phyloP scores from a whole-genome alignment of 2,329 filamentous ascomycete species.

The Claviceps cyperi region DNA sequence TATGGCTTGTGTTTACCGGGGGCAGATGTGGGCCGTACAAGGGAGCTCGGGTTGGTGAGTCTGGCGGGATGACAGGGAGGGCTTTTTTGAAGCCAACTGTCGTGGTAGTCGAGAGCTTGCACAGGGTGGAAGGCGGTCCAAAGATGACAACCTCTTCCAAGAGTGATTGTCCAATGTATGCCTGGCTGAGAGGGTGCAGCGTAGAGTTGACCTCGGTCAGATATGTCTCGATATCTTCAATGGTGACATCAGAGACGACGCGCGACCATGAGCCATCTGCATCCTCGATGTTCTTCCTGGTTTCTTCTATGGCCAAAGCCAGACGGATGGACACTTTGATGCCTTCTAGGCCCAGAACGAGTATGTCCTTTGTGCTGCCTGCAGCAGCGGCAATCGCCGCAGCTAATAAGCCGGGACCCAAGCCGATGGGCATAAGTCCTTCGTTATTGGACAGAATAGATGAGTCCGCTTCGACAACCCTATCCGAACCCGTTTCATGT shows the following conservation, averaged over 20 bases:
- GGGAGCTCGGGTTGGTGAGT: neutral
- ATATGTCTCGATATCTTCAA: neutral
- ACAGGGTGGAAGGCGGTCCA: neutral
- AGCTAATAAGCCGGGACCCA: neutral
- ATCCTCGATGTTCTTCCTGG: neutral
- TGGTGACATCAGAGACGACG: neutral
- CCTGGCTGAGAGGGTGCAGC: neutral
- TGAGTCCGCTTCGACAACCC: neutral
- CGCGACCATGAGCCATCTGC: neutral
- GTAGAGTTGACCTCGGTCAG: neutral
- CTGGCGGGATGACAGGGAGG: neutral
- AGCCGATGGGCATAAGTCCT: neutral
- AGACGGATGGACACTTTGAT: neutral
- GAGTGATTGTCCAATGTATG: neutral
- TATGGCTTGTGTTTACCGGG: neutral
- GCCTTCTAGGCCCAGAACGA: neutral
- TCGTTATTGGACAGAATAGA: neutral
- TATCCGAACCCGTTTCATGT: neutral
- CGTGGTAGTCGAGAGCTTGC: neutral
- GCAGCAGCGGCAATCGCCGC: neutral
- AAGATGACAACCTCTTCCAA: neutral
- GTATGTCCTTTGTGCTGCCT: neutral
- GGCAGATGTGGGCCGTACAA: neutral
- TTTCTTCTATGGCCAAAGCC: neutral
- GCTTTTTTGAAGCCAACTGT: neutral